Evolutionary conservation across 306 rosid species (phyloP).

Genomic region (Urtica urens): DNA sequence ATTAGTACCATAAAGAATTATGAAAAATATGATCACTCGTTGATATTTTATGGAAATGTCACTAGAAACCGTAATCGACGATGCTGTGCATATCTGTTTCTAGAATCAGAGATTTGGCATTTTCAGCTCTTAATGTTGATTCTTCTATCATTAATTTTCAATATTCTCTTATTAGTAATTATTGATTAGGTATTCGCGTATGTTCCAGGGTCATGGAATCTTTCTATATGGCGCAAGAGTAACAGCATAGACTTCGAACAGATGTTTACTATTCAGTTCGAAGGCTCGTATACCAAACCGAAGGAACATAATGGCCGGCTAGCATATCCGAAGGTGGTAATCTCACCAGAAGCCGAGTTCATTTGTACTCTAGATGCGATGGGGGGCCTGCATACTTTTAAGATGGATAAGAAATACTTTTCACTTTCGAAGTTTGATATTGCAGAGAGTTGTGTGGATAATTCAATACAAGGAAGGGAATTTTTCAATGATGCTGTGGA

Average conservation of each 20-base stretch:
- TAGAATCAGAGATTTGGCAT: background rate
- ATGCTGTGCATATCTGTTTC: too few relatives aligned
- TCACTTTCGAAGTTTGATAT: slow-evolving; percentile 41
- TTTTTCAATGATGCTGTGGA: slow-evolving; percentile 39
- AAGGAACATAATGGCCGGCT: slow-evolving; percentile 44
- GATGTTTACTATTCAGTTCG: slow-evolving; percentile 53
- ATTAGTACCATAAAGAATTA: background rate
- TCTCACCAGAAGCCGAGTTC: slow-evolving; percentile 72
- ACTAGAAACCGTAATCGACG: too few relatives aligned
- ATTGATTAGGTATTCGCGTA: background rate
- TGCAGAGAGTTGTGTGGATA: slow-evolving; percentile 26
- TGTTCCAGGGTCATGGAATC: slow-evolving; percentile 54
- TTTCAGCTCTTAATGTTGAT: background rate
- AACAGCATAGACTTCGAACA: slow-evolving; percentile 47
- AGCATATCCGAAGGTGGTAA: slow-evolving; percentile 64
- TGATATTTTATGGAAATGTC: too few relatives aligned
- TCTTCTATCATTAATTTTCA: background rate
- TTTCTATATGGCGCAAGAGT: slow-evolving; percentile 64
- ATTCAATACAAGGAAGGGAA: slow-evolving; percentile 23
- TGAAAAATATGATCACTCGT: background rate
- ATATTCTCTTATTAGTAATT: background rate
- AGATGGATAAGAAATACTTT: slow-evolving; percentile 44
- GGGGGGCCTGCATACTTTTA: slow-evolving; percentile 60
- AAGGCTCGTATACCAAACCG: slow-evolving; percentile 54
- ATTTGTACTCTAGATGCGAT: slow-evolving; percentile 68